Evolutionary conservation across 768 basidiomycete species (phyloP).

Genomic region (Lactarius akahatsu): DNA sequence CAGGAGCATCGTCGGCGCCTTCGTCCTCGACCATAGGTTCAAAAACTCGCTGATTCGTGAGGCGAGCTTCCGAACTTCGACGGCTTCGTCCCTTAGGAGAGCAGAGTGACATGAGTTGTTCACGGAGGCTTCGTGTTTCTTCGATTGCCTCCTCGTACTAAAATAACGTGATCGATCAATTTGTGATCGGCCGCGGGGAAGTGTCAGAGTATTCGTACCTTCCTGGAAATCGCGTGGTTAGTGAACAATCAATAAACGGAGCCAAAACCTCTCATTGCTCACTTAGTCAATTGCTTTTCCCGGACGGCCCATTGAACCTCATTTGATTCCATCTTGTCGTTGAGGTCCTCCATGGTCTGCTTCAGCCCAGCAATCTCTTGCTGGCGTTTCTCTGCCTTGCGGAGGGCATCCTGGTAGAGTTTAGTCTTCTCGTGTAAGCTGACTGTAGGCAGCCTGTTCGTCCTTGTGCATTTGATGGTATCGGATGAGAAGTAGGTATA

Average conservation of each 20-base stretch:
- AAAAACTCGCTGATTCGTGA: slow-evolving; percentile 15
- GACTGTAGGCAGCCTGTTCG: slow-evolving; percentile 27
- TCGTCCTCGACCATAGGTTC: slow-evolving; percentile 28
- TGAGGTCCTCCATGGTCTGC: slow-evolving; percentile 21
- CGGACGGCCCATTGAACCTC: slow-evolving; percentile 23
- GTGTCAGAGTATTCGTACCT: slow-evolving; percentile 18
- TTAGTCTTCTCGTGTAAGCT: slow-evolving; percentile 24
- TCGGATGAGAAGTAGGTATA: slow-evolving; percentile 28
- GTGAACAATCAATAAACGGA: neutral
- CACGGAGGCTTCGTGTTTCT: slow-evolving; percentile 25
- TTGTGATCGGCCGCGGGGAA: neutral
- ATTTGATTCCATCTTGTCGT: slow-evolving; percentile 21
- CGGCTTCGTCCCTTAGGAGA: slow-evolving; percentile 21
- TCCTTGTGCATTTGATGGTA: slow-evolving; percentile 31
- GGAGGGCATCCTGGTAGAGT: slow-evolving; percentile 26
- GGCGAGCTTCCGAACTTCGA: slow-evolving; percentile 19
- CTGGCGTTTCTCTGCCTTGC: slow-evolving; percentile 18
- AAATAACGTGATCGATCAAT: slow-evolving; percentile 13
- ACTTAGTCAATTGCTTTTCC: slow-evolving; percentile 23
- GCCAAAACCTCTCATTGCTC: neutral
- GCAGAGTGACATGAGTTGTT: slow-evolving; percentile 21
- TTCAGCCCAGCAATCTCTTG: slow-evolving; percentile 15
- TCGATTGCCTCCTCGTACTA: slow-evolving; percentile 28
- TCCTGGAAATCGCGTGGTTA: slow-evolving; percentile 19
- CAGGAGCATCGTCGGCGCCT: slow-evolving; percentile 6